These are phyloP conservation scores for Cyclotella atomus DNA, from an alignment of 108 stramenopile genomes.

Conservation along the genomic window DNA sequence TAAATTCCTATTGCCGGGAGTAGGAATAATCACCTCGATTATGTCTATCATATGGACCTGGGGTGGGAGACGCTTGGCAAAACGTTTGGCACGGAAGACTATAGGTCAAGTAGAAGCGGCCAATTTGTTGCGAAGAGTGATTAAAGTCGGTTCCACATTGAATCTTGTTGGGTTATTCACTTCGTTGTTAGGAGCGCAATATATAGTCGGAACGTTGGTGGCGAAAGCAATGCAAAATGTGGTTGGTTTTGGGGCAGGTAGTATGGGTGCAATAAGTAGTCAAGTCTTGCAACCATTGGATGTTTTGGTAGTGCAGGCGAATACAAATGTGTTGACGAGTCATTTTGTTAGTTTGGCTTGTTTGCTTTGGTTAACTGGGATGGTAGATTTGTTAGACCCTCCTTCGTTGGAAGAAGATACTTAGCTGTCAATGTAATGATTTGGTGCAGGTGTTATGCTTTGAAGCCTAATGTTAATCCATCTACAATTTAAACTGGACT, in stretches of 20 bases:
- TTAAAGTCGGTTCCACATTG: conserved; percentile 68
- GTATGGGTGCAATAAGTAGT: conserved; percentile 43
- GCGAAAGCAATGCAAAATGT: conserved; percentile 74
- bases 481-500: conserved; percentile 39
- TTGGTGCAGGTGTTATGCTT: no score
- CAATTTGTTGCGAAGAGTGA: conserved; percentile 74
- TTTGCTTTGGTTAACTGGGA: conserved; percentile 67
- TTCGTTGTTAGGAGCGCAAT: conserved; percentile 84
- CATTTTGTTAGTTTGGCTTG: conserved; percentile 86
- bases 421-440: no score
- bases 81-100: conserved; percentile 54
- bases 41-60: conserved; percentile 85
- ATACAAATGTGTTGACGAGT: conserved; percentile 90
- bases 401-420: conserved; percentile 63
- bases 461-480: no score
- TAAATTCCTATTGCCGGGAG: conserved; percentile 73
- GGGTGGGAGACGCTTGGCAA: conserved; percentile 75
- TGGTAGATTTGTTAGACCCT: conserved; percentile 68
- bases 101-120: conserved; percentile 64
- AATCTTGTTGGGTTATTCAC: conserved; percentile 88
- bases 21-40: conserved; percentile 56
- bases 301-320: conserved; percentile 91
- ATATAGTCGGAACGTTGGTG: conserved; percentile 90
- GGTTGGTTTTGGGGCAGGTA: conserved; percentile 37
- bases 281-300: conserved; percentile 84